Evolutionary conservation across 768 basidiomycete species (phyloP), one percentile per base, ranked within the genome.

Genomic region (Hirschioporus abietinus): DNA sequence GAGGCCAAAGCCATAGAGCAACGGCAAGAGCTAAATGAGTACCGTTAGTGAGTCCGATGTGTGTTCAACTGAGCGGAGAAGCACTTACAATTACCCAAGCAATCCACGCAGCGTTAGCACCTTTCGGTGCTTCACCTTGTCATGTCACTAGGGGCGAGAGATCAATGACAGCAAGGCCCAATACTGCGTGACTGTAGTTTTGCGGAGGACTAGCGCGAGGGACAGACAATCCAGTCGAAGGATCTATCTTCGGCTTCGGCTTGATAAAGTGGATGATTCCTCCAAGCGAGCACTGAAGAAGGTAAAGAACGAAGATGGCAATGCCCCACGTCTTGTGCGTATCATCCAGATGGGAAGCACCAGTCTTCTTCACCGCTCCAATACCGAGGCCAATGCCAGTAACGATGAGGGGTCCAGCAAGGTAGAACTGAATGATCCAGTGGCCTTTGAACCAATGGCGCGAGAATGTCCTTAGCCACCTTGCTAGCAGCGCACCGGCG

Each of bases 151-250:
- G 72, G 0, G 79, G 76, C 86, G 84, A 78, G 10, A 86, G 74
- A 7, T 71, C 82, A 64, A 88, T 80, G 63, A 84, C 80, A 10
- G 78, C 61, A 34, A 88, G 70, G 0, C 87, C 88, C 0, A 87
- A 66, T 17, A 84, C 66, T 15, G 84, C 86, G 70, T 89, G 88
- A 27, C 82, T 34, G 72, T 86, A 88, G 71, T 89, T 88, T 68
- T 82, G 86, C 60, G 78, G 73, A 10, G 82, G 87, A 27, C 83
- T 82, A 42, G 74, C 67, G 17, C 60, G 25, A 52, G 42, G 15
- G 42, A 52, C 15, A 15, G 42, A 2, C 42, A 52, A 15, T 20
- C 42, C 42, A 20, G 42, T 52, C 30, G 27, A 61, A 27, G 35
- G 64, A 57, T 36, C 24, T 35, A 58, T 15, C 30, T 25, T 58